phyloP scores from a whole-genome alignment of 495 filamentous ascomycete genomes.

The Lophiotrema nucula region DNA sequence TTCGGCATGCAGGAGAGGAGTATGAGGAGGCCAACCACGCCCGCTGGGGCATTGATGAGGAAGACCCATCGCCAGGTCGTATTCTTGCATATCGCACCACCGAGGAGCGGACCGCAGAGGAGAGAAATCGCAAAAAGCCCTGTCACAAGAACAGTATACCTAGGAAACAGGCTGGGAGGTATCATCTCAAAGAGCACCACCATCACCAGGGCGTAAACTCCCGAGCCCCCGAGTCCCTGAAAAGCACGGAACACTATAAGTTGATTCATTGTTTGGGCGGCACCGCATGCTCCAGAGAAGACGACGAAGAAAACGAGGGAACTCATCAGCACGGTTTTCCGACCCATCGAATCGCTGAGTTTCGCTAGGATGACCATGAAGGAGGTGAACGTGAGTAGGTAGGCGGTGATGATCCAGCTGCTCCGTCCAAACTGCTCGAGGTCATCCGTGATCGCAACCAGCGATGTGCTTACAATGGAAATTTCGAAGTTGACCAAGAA shows the following conservation, averaged over 20 bases:
- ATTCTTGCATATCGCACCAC: conserved; percentile 42
- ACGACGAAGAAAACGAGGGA: conserved; percentile 39
- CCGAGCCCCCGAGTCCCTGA: conserved; percentile 9
- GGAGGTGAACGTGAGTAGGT: conserved; percentile 56
- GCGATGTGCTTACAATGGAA: conserved; percentile 62
- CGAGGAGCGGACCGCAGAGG: conserved; percentile 48
- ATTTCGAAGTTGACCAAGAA: conserved; percentile 63
- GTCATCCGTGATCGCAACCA: conserved; percentile 58
- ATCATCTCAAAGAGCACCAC: conserved; percentile 53
- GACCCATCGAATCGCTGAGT: conserved; percentile 38
- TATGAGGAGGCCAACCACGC: background rate
- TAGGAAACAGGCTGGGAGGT: conserved; percentile 40
- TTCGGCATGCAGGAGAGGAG: conserved; percentile 10
- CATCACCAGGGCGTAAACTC: conserved; percentile 47
- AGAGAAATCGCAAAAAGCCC: conserved; percentile 38
- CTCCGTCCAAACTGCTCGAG: conserved; percentile 53
- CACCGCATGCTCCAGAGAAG: conserved; percentile 21
- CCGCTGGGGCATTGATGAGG: conserved; percentile 16
- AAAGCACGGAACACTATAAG: conserved; percentile 24
- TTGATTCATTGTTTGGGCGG: conserved; percentile 34
- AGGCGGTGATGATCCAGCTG: conserved; percentile 58
- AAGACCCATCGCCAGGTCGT: conserved; percentile 46
- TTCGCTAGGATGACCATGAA: conserved; percentile 19
- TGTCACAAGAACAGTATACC: conserved; percentile 36
- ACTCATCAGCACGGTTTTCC: conserved; percentile 37